Evolutionary conservation across 768 basidiomycete species (phyloP).

Genomic region (Boletus patriciae): DNA sequence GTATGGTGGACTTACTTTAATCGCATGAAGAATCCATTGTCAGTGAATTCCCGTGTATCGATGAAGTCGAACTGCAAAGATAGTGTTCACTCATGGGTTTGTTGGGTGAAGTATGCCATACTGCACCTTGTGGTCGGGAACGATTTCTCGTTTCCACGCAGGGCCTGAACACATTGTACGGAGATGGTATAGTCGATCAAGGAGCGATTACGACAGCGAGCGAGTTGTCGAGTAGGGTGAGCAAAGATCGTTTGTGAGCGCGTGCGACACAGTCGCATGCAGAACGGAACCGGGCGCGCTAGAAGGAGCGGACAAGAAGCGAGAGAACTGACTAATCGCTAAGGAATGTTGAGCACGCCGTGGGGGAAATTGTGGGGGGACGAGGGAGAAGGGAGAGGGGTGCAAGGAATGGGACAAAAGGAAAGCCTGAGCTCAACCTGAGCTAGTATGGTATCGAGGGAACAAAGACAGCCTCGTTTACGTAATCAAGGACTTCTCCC

Average conservation of each 20-base stretch:
- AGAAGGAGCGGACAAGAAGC: constrained; percentile 24
- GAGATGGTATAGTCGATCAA: constrained; percentile 8
- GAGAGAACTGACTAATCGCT: constrained; percentile 22
- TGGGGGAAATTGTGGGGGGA: constrained; percentile 20
- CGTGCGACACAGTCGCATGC: constrained; percentile 39
- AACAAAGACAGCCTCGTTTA: constrained; percentile 10
- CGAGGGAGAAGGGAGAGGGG: constrained; percentile 6
- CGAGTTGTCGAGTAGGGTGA: constrained; percentile 24
- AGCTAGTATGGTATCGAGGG: too few species aligned
- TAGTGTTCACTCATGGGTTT: neutral
- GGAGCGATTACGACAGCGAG: constrained; percentile 24
- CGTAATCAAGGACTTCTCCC: constrained; percentile 3
- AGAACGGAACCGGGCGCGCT: constrained; percentile 17
- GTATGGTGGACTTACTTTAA: constrained; percentile 58
- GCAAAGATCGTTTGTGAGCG: constrained; percentile 25
- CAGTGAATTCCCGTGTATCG: constrained; percentile 88
- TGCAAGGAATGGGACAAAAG: constrained; percentile 3
- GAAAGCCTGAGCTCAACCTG: neutral
- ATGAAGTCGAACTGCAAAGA: constrained; percentile 88
- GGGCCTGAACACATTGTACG: constrained; percentile 51
- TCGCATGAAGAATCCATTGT: constrained; percentile 84
- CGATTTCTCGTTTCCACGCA: constrained; percentile 96
- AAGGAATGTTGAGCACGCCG: constrained; percentile 1
- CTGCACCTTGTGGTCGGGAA: constrained; percentile 94
- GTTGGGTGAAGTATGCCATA: neutral